These are phyloP conservation scores for Xylariales sp. DNA, from an alignment of 2,329 filamentous ascomycete species.

Conservation along the genomic window DNA sequence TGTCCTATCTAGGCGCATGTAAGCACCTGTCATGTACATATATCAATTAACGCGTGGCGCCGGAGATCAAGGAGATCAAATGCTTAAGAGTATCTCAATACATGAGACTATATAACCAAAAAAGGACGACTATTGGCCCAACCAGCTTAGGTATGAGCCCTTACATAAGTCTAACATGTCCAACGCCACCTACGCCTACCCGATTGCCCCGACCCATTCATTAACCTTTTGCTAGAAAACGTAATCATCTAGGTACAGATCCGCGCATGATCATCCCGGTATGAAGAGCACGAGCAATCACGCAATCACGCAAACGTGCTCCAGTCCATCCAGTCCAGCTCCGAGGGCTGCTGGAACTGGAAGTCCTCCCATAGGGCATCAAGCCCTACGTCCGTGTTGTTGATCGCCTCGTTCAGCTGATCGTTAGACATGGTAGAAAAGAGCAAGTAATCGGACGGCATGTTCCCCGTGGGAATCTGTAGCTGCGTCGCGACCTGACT, in stretches of 20 bases:
- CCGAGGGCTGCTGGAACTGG: constrained; percentile 50
- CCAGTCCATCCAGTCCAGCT: constrained; percentile 53
- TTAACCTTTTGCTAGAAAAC: background rate
- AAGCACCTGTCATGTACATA: too few relatives aligned
- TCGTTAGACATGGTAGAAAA: constrained; percentile 53
- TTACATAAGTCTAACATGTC: background rate
- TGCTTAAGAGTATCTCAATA: too few relatives aligned
- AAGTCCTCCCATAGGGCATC: constrained; percentile 51
- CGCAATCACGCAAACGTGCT: constrained; percentile 36
- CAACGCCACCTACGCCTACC: background rate
- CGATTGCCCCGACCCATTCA: background rate
- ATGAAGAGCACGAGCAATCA: constrained; percentile 1
- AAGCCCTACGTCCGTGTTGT: constrained; percentile 50
- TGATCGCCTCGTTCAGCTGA: constrained; percentile 51
- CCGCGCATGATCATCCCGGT: background rate
- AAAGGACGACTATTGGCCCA: background rate
- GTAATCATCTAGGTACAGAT: background rate
- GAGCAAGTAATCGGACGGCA: constrained; percentile 48
- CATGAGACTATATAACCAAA: background rate
- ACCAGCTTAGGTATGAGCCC: background rate
- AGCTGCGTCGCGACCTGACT: constrained; percentile 42
- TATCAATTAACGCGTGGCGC: too few relatives aligned
- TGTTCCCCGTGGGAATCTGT: constrained; percentile 41
- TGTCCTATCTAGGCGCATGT: too few relatives aligned
- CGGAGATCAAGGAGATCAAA: too few relatives aligned